Percentiles rank a stretch among this genome's conserved stretches.
Evolutionary conservation across 768 basidiomycete species (phyloP).

Genomic region (Lactarius sp.): DNA sequence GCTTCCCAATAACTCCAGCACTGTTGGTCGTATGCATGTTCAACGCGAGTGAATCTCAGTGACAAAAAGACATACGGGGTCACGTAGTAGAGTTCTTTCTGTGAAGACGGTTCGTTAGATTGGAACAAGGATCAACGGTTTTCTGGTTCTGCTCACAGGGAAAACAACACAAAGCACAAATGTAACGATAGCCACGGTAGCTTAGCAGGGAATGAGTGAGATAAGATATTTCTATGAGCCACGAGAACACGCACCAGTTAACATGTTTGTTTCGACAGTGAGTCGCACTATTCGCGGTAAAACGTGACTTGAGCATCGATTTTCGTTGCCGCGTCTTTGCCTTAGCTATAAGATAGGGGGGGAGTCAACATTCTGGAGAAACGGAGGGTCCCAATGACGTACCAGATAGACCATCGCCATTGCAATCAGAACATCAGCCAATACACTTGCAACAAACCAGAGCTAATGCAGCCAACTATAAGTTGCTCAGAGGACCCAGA

Average conservation of each 20-base stretch:
- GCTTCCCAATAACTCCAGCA: slow-evolving; percentile 24
- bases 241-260: too few relatives aligned
- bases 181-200: not conserved
- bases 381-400: not conserved
- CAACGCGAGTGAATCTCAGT: not conserved
- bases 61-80: not conserved
- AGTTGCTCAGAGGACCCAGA: not conserved
- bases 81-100: slow-evolving; percentile 11
- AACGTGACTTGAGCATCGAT: slow-evolving; percentile 11
- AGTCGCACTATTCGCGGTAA: slow-evolving; percentile 27
- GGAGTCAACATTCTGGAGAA: not conserved
- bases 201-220: too few relatives aligned
- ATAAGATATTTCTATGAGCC: too few relatives aligned
- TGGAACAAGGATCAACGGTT: not conserved
- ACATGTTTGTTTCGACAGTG: slow-evolving; percentile 29
- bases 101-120: not conserved
- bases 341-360: not conserved
- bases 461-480: slow-evolving; percentile 2
- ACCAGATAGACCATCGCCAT: slow-evolving; percentile 12
- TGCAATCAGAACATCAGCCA: slow-evolving; percentile 17
- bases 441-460: slow-evolving; percentile 9
- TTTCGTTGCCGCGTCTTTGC: slow-evolving; percentile 3
- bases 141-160: not conserved
- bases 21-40: slow-evolving; percentile 8
- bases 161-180: slow-evolving; percentile 7